Evolutionary conservation across 768 basidiomycete genomes (phyloP).

Genomic region (Lyophyllum decastes): DNA sequence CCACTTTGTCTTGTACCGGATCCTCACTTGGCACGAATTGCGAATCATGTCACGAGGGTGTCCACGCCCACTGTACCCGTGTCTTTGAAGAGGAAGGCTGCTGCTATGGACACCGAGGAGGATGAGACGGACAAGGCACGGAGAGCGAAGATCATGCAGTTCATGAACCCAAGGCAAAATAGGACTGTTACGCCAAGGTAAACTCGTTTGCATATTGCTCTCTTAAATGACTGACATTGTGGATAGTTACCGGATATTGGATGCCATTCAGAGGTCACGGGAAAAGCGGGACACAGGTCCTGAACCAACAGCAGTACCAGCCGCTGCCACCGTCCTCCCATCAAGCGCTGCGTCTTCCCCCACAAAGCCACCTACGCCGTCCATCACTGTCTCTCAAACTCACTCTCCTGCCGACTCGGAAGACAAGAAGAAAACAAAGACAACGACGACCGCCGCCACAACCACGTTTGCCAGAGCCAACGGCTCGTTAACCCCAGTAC

Average conservation of each 20-base stretch:
- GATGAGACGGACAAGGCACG: slow-evolving; percentile 76
- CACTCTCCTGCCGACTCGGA: slow-evolving; percentile 31
- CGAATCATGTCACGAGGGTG: slow-evolving; percentile 71
- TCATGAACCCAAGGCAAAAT: slow-evolving; percentile 67
- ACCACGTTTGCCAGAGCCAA: slow-evolving; percentile 28
- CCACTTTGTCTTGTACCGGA: slow-evolving; percentile 83
- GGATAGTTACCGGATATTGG: slow-evolving; percentile 59
- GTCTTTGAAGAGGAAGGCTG: slow-evolving; percentile 78
- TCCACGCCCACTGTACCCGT: slow-evolving; percentile 73
- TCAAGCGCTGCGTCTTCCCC: slow-evolving; percentile 23
- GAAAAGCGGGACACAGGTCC: slow-evolving; percentile 26
- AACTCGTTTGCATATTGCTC: slow-evolving; percentile 13
- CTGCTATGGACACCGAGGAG: slow-evolving; percentile 69
- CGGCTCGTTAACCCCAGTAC: slow-evolving; percentile 35
- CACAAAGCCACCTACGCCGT: slow-evolving; percentile 29
- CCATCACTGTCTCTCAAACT: slow-evolving; percentile 28
- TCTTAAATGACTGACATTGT: slow-evolving; percentile 2
- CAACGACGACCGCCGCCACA: slow-evolving; percentile 28
- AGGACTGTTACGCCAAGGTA: slow-evolving; percentile 55
- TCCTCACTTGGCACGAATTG: slow-evolving; percentile 72
- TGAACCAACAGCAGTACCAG: slow-evolving; percentile 20
- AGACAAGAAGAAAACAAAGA: slow-evolving; percentile 28
- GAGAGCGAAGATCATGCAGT: slow-evolving; percentile 73
- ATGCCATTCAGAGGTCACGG: slow-evolving; percentile 38
- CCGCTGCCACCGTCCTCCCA: slow-evolving; percentile 9